phyloP scores from a whole-genome alignment of 2,329 filamentous ascomycete species.

The Ceratocystis lukuohia region DNA sequence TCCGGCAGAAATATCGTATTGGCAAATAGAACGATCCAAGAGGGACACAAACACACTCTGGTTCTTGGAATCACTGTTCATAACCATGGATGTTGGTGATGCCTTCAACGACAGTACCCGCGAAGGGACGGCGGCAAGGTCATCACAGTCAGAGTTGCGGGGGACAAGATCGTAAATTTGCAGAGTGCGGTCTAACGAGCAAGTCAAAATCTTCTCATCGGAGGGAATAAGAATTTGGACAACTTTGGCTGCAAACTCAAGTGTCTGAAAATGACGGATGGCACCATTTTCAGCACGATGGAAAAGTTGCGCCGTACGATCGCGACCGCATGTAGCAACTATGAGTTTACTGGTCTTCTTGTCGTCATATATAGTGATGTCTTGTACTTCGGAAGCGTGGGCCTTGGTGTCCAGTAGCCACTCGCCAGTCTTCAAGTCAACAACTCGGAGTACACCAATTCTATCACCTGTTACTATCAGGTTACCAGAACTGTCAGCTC shows the following conservation, averaged over 20 bases:
- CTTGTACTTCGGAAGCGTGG: constrained; percentile 73
- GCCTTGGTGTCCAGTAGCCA: constrained; percentile 65
- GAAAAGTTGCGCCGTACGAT: constrained; percentile 91
- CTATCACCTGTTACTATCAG: constrained; percentile 75
- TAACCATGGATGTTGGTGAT: constrained; percentile 71
- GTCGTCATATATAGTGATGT: constrained; percentile 58
- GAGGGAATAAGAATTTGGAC: constrained; percentile 60
- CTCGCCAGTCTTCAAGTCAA: constrained; percentile 48
- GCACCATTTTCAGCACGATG: constrained; percentile 37
- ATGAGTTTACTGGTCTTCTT: constrained; percentile 40
- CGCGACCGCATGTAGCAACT: constrained; percentile 71
- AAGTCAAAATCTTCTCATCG: constrained; percentile 65
- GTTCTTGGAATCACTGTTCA: constrained; percentile 47
- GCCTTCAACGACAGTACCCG: constrained; percentile 72
- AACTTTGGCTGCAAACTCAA: constrained; percentile 85
- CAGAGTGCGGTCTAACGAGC: constrained; percentile 75
- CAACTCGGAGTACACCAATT: constrained; percentile 63
- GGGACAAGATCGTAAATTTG: constrained; percentile 67
- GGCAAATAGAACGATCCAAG: constrained; percentile 46
- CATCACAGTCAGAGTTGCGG: constrained; percentile 49
- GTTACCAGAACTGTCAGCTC: constrained; percentile 46
- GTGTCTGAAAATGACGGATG: constrained; percentile 75
- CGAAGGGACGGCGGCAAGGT: constrained; percentile 62
- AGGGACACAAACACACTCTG: constrained; percentile 41
- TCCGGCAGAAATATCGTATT: constrained; percentile 53